These are phyloP conservation scores for Diaporthe ilicicola DNA, from an alignment of 2,329 filamentous ascomycete species.

Conservation along the genomic window DNA sequence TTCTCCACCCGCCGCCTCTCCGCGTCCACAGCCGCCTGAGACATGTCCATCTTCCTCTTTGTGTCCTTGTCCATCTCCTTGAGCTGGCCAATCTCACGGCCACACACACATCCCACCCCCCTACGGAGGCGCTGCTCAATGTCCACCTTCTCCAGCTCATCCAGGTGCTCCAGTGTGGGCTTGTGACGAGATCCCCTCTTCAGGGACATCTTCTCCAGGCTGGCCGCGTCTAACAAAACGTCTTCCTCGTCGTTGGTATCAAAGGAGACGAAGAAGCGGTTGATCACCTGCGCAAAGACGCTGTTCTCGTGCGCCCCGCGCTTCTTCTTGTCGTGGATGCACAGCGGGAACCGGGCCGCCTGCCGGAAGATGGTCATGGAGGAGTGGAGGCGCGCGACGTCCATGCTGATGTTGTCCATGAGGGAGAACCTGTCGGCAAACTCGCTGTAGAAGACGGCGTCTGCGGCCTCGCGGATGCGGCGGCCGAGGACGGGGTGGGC, in stretches of 20 bases:
- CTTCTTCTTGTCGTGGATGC: slow-evolving; percentile 9
- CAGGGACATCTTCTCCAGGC: not conserved
- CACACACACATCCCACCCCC: slow-evolving; percentile 1
- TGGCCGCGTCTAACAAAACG: not conserved
- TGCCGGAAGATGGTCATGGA: slow-evolving; percentile 29
- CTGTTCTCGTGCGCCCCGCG: not conserved
- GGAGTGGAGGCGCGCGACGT: slow-evolving; percentile 25
- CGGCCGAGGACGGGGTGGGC: slow-evolving; percentile 26
- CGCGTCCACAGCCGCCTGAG: not conserved
- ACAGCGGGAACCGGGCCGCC: slow-evolving; percentile 15
- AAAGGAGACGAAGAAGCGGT: not conserved
- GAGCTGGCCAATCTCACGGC: not conserved
- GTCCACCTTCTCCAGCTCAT: not conserved
- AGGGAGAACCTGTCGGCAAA: slow-evolving; percentile 20
- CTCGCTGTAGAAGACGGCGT: slow-evolving; percentile 3
- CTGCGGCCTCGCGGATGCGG: not conserved
- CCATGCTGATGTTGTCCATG: slow-evolving; percentile 23
- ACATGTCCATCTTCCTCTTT: not conserved
- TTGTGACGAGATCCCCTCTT: not conserved
- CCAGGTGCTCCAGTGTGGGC: slow-evolving; percentile 6
- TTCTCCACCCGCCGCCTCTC: not conserved
- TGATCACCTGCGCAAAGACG: slow-evolving; percentile 18
- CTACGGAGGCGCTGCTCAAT: not conserved
- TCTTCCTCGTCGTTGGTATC: not conserved
- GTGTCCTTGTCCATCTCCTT: not conserved